These are phyloP conservation scores for Exophiala sp. DNA, from an alignment of 2,329 filamentous ascomycete species.

Conservation along the genomic window DNA sequence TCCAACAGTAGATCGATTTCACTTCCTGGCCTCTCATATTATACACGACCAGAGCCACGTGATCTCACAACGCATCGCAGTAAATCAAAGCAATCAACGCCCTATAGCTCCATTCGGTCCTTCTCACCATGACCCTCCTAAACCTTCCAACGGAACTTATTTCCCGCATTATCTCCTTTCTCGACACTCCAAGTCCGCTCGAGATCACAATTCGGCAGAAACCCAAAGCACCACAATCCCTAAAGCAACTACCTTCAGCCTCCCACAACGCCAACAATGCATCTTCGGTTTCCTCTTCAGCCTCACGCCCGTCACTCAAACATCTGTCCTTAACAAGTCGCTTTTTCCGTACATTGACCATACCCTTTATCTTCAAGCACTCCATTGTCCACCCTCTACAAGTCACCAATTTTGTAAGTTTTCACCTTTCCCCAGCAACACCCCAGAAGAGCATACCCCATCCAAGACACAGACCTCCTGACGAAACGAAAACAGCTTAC, in stretches of 20 bases:
- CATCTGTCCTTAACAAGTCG: constrained; percentile 52
- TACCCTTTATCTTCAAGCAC: constrained; percentile 59
- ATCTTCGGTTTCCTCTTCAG: neutral
- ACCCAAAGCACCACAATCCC: constrained; percentile 33
- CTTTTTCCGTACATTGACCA: constrained; percentile 50
- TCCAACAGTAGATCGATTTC: too few species aligned
- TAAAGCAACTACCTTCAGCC: neutral
- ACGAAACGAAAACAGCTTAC: constrained; percentile 21
- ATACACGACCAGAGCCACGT: too few species aligned
- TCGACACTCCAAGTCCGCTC: constrained; percentile 39
- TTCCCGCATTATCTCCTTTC: constrained; percentile 54
- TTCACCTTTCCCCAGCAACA: too few species aligned
- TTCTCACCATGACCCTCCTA: constrained; percentile 13
- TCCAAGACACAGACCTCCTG: too few species aligned
- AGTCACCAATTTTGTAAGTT: constrained; percentile 30
- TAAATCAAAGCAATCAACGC: neutral
- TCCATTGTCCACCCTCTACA: constrained; percentile 40
- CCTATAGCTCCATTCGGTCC: neutral
- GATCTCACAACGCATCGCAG: too few species aligned
- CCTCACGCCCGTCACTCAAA: constrained; percentile 49
- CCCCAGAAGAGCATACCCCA: too few species aligned
- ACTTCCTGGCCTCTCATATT: too few species aligned
- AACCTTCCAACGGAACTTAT: constrained; percentile 61
- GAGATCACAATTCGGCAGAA: constrained; percentile 48
- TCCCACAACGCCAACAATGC: neutral